A percentile compares a stretch with the other conserved stretches of the same genome.
phyloP scores from a whole-genome alignment of 106 monocot species.

The Vanilla planifolia region DNA sequence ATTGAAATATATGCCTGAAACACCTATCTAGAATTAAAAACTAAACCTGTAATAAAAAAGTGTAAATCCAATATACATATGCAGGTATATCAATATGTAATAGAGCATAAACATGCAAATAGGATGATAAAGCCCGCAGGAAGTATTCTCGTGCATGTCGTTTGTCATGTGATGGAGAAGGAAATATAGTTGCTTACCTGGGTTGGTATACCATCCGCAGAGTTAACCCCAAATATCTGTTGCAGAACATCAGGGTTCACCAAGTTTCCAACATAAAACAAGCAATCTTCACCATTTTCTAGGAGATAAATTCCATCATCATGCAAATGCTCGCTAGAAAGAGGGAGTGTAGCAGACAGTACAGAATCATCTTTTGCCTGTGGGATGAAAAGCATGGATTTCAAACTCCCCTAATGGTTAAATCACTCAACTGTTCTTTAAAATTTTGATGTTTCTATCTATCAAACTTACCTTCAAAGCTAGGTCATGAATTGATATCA shows the following conservation, averaged over 20 bases:
- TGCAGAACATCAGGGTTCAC: conserved; percentile 58
- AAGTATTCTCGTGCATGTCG: neutral
- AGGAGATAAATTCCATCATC: conserved; percentile 95
- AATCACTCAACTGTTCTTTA: neutral
- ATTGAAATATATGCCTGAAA: too few relatives aligned
- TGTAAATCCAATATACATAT: too few relatives aligned
- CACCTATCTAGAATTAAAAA: too few relatives aligned
- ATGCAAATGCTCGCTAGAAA: conserved; percentile 77
- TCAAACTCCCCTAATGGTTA: conserved; percentile 3
- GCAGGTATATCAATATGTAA: too few relatives aligned
- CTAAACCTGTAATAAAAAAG: too few relatives aligned
- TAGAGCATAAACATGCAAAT: too few relatives aligned
- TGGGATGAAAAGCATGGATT: neutral
- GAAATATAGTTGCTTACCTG: conserved; percentile 39
- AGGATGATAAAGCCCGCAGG: too few relatives aligned
- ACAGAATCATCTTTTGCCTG: conserved; percentile 64
- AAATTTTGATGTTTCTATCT: neutral
- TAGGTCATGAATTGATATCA: conserved; percentile 81
- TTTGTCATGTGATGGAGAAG: conserved; percentile 3
- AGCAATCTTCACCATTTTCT: conserved; percentile 96
- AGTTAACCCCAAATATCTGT: conserved; percentile 73
- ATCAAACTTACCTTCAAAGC: conserved; percentile 46
- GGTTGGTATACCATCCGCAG: conserved; percentile 55
- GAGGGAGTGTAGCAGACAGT: conserved; percentile 51
- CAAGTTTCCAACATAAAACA: conserved; percentile 79